Conservation (phyloP, 1,284 basidiomycete species). For the Marasmius tenuissimus region DNA sequence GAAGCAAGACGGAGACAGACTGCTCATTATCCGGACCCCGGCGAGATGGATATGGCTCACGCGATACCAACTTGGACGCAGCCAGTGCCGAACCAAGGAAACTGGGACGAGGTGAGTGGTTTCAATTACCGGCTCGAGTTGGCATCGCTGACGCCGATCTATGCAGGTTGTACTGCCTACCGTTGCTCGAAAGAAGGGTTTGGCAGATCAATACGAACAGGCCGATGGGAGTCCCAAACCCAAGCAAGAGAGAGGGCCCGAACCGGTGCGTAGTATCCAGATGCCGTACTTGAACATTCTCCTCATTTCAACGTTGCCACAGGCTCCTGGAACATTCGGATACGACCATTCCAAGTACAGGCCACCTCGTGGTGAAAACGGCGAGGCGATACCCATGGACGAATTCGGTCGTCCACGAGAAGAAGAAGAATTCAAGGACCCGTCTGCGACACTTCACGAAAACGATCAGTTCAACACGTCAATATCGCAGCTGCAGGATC, state of each 20-base stretch:
- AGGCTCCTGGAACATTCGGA: slow-evolving; percentile 84
- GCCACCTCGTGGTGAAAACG: slow-evolving; percentile 36
- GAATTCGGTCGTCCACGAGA: slow-evolving; percentile 51
- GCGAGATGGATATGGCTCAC: slow-evolving; percentile 47
- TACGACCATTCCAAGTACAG: slow-evolving; percentile 69
- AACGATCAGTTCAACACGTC: not conserved
- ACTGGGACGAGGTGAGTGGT: slow-evolving; percentile 74
- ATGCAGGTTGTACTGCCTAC: slow-evolving; percentile 57
- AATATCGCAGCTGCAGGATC: not conserved
- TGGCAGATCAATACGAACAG: slow-evolving; percentile 65
- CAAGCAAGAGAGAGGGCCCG: slow-evolving; percentile 41
- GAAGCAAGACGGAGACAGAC: slow-evolving; percentile 42
- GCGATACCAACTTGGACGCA: slow-evolving; percentile 80
- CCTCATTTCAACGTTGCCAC: slow-evolving; percentile 10
- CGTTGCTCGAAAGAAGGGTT: slow-evolving; percentile 80
- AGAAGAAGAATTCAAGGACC: slow-evolving; percentile 17
- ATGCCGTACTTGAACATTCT: slow-evolving; percentile 1
- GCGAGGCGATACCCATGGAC: slow-evolving; percentile 58
- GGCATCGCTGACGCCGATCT: not conserved
- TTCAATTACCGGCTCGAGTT: not conserved
- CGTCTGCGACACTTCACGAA: not conserved
- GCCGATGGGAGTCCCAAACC: slow-evolving; percentile 62
- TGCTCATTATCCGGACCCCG: slow-evolving; percentile 62
- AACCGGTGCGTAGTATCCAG: slow-evolving; percentile 48
- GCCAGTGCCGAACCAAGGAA: slow-evolving; percentile 59